Evolutionary conservation across 2,329 filamentous ascomycete genomes (phyloP).

Genomic region (Trichoderma atrobrunneum): DNA sequence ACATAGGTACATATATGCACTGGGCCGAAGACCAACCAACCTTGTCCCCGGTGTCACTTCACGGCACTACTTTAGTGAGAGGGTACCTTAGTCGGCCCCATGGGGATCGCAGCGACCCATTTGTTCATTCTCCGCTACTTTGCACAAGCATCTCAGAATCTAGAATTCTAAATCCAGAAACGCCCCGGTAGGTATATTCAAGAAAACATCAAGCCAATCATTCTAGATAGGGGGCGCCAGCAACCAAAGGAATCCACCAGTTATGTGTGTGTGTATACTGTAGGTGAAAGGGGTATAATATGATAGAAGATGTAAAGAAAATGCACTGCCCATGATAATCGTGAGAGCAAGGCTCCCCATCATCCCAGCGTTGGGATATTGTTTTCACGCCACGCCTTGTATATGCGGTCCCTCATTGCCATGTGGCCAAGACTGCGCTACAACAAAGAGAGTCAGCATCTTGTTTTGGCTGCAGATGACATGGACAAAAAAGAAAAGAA

Average conservation of each 20-base stretch:
- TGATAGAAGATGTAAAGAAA: background rate
- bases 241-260: background rate
- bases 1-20: background rate
- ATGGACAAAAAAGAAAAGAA: background rate
- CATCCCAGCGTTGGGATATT: background rate
- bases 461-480: background rate
- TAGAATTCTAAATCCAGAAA: background rate
- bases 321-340: background rate
- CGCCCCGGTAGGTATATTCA: background rate
- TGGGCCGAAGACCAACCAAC: background rate
- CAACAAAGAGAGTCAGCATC: background rate
- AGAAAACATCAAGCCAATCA: background rate
- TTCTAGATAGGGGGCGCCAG: background rate
- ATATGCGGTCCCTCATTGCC: slow-evolving; percentile 32
- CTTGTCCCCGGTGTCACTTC: background rate
- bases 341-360: too few relatives aligned
- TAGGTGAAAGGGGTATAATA: background rate
- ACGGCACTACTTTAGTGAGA: background rate
- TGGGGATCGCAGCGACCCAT: background rate
- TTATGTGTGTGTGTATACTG: background rate
- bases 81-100: background rate
- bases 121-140: background rate
- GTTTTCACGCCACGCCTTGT: slow-evolving; percentile 25
- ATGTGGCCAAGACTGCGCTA: slow-evolving; percentile 39
- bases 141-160: background rate